Conservation (phyloP, 139 green algal species). For the Medakamo hakoo region DNA sequence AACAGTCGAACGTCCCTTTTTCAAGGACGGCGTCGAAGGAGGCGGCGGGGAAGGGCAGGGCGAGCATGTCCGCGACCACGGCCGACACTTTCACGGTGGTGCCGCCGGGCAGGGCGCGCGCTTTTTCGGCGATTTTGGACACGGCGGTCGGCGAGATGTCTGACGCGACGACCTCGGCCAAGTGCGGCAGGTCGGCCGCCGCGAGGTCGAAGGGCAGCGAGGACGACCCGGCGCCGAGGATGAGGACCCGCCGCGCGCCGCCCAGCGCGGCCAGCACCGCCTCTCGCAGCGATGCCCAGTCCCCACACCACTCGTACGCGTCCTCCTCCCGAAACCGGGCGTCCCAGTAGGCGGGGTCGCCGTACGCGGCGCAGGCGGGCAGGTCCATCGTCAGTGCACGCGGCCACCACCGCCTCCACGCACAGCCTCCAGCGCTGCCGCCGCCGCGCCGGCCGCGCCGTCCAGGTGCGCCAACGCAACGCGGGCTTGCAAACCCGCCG, state of each 20-base stretch:
- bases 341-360: background rate
- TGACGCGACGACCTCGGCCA: background rate
- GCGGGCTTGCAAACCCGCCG: background rate
- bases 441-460: too few species aligned
- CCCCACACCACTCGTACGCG: background rate
- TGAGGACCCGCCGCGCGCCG: background rate
- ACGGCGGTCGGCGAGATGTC: background rate
- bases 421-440: background rate
- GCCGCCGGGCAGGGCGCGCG: too few species aligned
- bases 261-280: background rate
- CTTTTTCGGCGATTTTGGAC: background rate
- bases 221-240: background rate
- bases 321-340: background rate
- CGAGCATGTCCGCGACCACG: background rate
- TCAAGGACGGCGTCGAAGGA: background rate
- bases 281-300: background rate
- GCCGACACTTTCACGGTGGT: background rate
- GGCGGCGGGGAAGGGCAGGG: background rate
- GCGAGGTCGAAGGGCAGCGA: background rate
- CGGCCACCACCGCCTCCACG: background rate
- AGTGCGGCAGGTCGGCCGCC: background rate
- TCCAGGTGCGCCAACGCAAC: background rate
- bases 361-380: background rate
- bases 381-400: background rate
- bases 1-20: background rate